Percentiles rank a stretch among this genome's conserved stretches.
Conservation (phyloP, 768 basidiomycete species). For the Lentinula edodes region DNA sequence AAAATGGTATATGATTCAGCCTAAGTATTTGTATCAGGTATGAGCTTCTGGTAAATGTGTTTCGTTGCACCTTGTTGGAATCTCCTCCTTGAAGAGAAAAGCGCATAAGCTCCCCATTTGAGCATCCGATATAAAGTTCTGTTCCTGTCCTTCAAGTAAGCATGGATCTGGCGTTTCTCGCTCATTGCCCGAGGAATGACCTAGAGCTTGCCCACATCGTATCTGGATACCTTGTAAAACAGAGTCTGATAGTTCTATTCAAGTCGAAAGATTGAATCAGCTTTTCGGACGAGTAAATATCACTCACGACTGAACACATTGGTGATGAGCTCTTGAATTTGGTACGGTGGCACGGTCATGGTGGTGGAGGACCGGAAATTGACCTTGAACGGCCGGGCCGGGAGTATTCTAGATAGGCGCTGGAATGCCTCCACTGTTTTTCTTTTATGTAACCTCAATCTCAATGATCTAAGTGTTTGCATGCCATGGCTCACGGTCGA, state of each 20-base stretch:
- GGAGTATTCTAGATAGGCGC: neutral
- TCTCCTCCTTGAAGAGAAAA: conserved; percentile 65
- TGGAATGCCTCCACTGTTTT: neutral
- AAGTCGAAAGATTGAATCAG: conserved; percentile 2
- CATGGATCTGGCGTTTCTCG: neutral
- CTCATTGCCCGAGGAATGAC: conserved; percentile 23
- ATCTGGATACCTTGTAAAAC: conserved; percentile 20
- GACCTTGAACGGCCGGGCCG: neutral
- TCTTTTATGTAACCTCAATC: neutral
- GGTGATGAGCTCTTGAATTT: conserved; percentile 43
- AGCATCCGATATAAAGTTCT: conserved; percentile 84
- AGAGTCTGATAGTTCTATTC: conserved; percentile 5
- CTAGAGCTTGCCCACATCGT: conserved; percentile 54
- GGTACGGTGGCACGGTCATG: conserved; percentile 49
- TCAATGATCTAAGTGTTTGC: neutral
- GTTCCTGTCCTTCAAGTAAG: conserved; percentile 40
- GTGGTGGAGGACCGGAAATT: too few species aligned
- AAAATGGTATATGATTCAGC: conserved; percentile 60
- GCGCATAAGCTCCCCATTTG: conserved; percentile 79
- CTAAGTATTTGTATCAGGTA: conserved; percentile 19
- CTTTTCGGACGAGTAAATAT: conserved; percentile 1
- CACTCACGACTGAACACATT: conserved; percentile 18
- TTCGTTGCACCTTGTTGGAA: conserved; percentile 36
- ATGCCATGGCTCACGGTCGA: conserved; percentile 12
- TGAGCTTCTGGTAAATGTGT: neutral